A percentile compares a stretch with the other conserved stretches of the same genome.
These are phyloP conservation scores for Cladosporium austrohemisphaericum DNA, from an alignment of 2,329 filamentous ascomycete genomes.

Conservation along the genomic window DNA sequence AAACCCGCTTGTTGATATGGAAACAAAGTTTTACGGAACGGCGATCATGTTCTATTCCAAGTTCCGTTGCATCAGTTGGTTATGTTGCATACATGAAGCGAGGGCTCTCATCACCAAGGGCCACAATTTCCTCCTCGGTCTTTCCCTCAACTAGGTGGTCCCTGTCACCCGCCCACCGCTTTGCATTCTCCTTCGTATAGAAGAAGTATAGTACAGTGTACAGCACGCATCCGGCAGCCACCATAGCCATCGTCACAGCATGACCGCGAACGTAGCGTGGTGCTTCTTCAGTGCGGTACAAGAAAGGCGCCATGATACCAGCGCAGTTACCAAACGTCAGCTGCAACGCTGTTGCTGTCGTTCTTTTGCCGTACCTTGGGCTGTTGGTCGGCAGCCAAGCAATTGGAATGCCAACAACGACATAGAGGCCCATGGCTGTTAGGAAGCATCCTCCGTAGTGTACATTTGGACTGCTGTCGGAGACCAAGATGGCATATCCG, in stretches of 20 bases:
- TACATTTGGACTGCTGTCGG: conserved; percentile 56
- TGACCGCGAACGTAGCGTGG: conserved; percentile 52
- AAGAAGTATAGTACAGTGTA: conserved; percentile 34
- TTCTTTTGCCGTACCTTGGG: conserved; percentile 72
- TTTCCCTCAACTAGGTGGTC: conserved; percentile 65
- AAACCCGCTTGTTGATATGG: no score
- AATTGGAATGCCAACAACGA: conserved; percentile 52
- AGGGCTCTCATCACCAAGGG: conserved; percentile 58
- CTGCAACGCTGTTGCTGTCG: conserved; percentile 67
- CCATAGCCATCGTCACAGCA: conserved; percentile 49
- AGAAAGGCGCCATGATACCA: conserved; percentile 63
- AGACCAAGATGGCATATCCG: conserved; percentile 56
- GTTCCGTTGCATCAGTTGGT: no score
- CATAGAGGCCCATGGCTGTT: conserved; percentile 70
- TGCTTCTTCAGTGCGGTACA: conserved; percentile 44
- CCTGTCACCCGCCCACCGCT: conserved; percentile 54
- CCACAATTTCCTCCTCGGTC: conserved; percentile 56
- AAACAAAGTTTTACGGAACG: no score
- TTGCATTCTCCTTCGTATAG: conserved; percentile 36
- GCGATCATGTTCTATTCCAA: no score
- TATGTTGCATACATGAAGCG: conserved; percentile 4
- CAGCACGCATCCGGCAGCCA: conserved; percentile 25
- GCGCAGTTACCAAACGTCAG: conserved; percentile 66
- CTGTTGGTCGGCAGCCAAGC: conserved; percentile 62
- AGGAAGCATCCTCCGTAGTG: conserved; percentile 75